phyloP scores from a whole-genome alignment of 331 rosid species.

The Acacia concinna region DNA sequence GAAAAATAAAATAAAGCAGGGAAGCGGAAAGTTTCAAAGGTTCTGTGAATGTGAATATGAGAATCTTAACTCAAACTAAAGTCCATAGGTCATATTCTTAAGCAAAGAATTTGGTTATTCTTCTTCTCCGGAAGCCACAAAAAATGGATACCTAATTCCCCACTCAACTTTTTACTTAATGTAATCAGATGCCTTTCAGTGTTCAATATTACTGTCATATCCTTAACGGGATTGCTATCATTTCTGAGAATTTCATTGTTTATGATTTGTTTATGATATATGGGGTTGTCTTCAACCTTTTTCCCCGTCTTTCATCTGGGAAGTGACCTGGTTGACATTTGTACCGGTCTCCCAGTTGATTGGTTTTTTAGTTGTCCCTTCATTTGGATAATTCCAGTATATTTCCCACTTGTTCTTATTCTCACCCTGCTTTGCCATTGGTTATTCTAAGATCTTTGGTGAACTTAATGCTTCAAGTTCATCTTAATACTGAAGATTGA shows the following conservation, averaged over 20 bases:
- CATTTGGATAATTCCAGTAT: constrained; percentile 32
- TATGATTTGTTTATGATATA: constrained; percentile 36
- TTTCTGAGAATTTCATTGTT: constrained; percentile 42
- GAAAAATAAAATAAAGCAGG: constrained; percentile 13
- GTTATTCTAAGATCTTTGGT: background rate
- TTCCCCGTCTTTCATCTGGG: constrained; percentile 20
- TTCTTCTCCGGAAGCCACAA: constrained; percentile 74
- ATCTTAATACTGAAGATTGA: background rate
- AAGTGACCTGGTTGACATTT: constrained; percentile 44
- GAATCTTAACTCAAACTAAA: constrained; percentile 73
- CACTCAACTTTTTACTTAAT: constrained; percentile 52
- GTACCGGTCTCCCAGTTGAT: constrained; percentile 28
- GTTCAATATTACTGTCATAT: constrained; percentile 33
- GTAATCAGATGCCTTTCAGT: constrained; percentile 58
- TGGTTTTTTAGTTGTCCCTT: constrained; percentile 34
- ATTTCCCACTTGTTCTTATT: constrained; percentile 32
- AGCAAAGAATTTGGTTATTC: constrained; percentile 78
- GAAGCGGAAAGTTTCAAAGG: constrained; percentile 46
- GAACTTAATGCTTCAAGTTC: background rate
- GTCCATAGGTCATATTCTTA: constrained; percentile 70
- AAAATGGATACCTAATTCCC: constrained; percentile 94
- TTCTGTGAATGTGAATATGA: constrained; percentile 64
- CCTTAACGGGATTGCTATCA: constrained; percentile 23
- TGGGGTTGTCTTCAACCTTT: constrained; percentile 30
- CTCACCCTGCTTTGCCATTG: background rate